Conservation (phyloP, 78 protist species). For the Cavenderia fasciculata region DNA sequence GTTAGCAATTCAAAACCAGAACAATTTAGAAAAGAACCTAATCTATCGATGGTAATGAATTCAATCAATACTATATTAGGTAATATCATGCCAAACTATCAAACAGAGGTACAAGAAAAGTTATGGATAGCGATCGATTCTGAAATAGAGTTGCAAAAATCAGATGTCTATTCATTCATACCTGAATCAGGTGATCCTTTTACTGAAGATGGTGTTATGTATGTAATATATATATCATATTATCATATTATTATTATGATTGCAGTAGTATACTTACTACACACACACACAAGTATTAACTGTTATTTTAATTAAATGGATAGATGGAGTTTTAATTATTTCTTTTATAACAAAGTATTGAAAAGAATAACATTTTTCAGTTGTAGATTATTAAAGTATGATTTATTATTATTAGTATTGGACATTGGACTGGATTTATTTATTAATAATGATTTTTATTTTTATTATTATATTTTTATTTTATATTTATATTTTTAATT, state of each 20-base stretch:
- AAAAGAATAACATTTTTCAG: slow-evolving; percentile 71
- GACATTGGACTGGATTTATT: too few relatives aligned
- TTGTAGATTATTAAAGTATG: slow-evolving; percentile 48
- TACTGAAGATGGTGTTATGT: slow-evolving; percentile 68
- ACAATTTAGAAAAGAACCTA: slow-evolving; percentile 53
- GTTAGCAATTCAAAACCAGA: slow-evolving; percentile 40
- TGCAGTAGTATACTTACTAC: neutral
- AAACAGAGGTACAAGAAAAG: slow-evolving; percentile 14
- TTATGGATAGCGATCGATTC: slow-evolving; percentile 64
- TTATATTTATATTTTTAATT: neutral
- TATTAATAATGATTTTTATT: too few relatives aligned
- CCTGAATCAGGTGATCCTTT: slow-evolving; percentile 75
- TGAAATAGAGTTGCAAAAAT: slow-evolving; percentile 40
- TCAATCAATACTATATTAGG: slow-evolving; percentile 19
- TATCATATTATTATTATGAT: neutral
- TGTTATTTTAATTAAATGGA: neutral
- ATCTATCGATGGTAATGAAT: slow-evolving; percentile 29
- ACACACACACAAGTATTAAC: neutral
- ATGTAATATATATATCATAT: neutral
- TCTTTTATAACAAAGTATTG: slow-evolving; percentile 55
- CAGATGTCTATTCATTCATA: slow-evolving; percentile 57
- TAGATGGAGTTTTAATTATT: slow-evolving; percentile 74
- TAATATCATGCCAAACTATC: neutral
- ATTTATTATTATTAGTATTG: neutral
- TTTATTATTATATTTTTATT: neutral